phyloP scores from a whole-genome alignment of 331 rosid genomes.

The Saraca asoca region DNA sequence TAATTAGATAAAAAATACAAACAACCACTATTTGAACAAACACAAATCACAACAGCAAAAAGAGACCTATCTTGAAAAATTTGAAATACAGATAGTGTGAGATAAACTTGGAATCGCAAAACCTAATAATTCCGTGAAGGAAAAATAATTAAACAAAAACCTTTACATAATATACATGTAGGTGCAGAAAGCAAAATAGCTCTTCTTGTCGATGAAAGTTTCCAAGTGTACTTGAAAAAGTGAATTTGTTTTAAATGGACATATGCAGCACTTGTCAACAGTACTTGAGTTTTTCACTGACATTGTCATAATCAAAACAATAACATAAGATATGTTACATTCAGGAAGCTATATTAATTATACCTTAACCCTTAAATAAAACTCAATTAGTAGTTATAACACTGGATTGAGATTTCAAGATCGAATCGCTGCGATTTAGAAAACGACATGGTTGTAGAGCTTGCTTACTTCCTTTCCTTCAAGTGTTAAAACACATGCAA shows the following conservation, averaged over 20 bases:
- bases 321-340: slow-evolving; percentile 28
- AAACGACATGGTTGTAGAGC: slow-evolving; percentile 1
- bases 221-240: slow-evolving; percentile 78
- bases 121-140: no score
- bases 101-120: no score
- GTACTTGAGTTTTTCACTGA: slow-evolving; percentile 69
- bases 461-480: not conserved
- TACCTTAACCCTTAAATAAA: slow-evolving; percentile 8
- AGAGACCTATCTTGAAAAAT: slow-evolving; percentile 29
- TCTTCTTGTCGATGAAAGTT: slow-evolving; percentile 88
- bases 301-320: slow-evolving; percentile 35
- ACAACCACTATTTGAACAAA: slow-evolving; percentile 1
- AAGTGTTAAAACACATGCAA: no score
- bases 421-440: slow-evolving; percentile 1
- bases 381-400: no score
- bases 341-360: slow-evolving; percentile 12
- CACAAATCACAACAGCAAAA: slow-evolving; percentile 31
- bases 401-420: not conserved
- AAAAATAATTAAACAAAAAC: no score
- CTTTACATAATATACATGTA: slow-evolving; percentile 52
- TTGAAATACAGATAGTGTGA: slow-evolving; percentile 7
- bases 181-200: slow-evolving; percentile 92
- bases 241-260: slow-evolving; percentile 75
- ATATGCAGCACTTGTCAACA: slow-evolving; percentile 73
- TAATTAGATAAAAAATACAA: not conserved